A percentile compares a stretch with the other conserved stretches of the same genome.
These are phyloP conservation scores for Mycena galericulata DNA, from an alignment of 768 basidiomycete species.

Conservation along the genomic window DNA sequence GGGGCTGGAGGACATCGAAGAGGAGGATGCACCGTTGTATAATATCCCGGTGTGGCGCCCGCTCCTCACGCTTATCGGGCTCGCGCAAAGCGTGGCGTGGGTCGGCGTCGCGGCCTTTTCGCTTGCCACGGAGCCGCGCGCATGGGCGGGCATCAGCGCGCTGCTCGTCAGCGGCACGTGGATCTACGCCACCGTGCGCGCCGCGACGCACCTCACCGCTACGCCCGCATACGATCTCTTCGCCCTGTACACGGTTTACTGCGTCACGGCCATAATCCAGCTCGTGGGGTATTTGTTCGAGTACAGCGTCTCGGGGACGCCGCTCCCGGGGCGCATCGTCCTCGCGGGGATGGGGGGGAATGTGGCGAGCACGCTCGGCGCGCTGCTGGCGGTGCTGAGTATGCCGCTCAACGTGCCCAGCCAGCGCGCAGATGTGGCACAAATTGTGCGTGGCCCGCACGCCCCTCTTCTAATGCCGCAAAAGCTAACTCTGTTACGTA, in stretches of 20 bases:
- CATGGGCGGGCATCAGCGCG: slow-evolving; percentile 52
- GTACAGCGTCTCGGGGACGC: slow-evolving; percentile 45
- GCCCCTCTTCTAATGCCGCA: background rate
- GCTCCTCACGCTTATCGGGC: slow-evolving; percentile 65
- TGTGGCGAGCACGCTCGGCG: slow-evolving; percentile 43
- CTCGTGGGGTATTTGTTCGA: slow-evolving; percentile 68
- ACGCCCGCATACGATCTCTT: slow-evolving; percentile 77
- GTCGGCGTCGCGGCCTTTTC: slow-evolving; percentile 66
- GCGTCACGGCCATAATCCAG: slow-evolving; percentile 58
- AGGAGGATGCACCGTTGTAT: slow-evolving; percentile 22
- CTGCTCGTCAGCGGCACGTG: slow-evolving; percentile 67
- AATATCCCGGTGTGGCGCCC: slow-evolving; percentile 70
- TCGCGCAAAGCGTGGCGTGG: slow-evolving; percentile 70
- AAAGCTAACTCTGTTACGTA: slow-evolving; percentile 56
- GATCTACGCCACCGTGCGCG: slow-evolving; percentile 76
- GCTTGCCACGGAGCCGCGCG: slow-evolving; percentile 48
- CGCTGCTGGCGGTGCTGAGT: slow-evolving; percentile 42
- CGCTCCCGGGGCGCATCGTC: slow-evolving; percentile 50
- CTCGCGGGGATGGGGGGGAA: slow-evolving; percentile 52
- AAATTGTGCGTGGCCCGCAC: slow-evolving; percentile 67
- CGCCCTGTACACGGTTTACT: slow-evolving; percentile 62
- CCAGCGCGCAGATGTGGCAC: slow-evolving; percentile 52
- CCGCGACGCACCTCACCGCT: slow-evolving; percentile 60
- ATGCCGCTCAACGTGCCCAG: slow-evolving; percentile 25
- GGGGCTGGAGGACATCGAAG: slow-evolving; percentile 31